Evolutionary conservation across 75 land plant species (phyloP), one percentile per base, ranked within the genome.

Genomic region (Isoetes taiwanensis): DNA sequence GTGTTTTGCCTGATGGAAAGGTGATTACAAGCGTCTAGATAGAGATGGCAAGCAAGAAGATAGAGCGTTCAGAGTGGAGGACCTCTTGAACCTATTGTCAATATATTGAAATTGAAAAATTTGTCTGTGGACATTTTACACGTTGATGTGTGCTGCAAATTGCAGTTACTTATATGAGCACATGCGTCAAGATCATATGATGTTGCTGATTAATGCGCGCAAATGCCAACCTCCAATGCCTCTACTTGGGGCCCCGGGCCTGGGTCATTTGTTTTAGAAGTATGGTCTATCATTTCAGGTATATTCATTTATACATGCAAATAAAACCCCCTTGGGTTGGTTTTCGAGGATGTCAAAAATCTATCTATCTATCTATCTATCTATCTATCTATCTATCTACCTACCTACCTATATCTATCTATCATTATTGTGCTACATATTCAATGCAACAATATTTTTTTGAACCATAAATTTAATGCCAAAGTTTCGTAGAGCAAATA

Each of bases 401-500:
- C n/a, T n/a, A n/a, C n/a, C n/a, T n/a, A n/a, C n/a, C n/a, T n/a
- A n/a, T n/a, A n/a, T n/a, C n/a, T n/a, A n/a, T n/a, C n/a, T n/a
- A n/a, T n/a, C n/a, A n/a, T n/a, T n/a, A n/a, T n/a, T n/a, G n/a
- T n/a, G n/a, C n/a, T 85, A 12, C 79, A 85, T 42, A 78, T 85
- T 41, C 81, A 85, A 56, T 72, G 75, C 64, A 76, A 72, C 71
- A 81, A 79, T 58, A 65, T 85, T 34, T 58, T 85, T 1, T 59
- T 85, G 24, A 80, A 85, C 53, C 71, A 76, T 8, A 74, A 81
- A 10, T 81, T 62, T 46, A 64, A 81, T 38, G 85, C 90, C 66
- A 85, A 81, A 68, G 82, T 85, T 23, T 78, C 90, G 85, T 85
- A 63, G 69, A 83, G 68, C n/a, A n/a, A n/a, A n/a, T n/a, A n/a